Percentiles rank a stretch among this genome's conserved stretches.
These are phyloP conservation scores for cucumber (Cucumis sativus) DNA, from an alignment of 306 rosid species.

Conservation along the genomic window DNA sequence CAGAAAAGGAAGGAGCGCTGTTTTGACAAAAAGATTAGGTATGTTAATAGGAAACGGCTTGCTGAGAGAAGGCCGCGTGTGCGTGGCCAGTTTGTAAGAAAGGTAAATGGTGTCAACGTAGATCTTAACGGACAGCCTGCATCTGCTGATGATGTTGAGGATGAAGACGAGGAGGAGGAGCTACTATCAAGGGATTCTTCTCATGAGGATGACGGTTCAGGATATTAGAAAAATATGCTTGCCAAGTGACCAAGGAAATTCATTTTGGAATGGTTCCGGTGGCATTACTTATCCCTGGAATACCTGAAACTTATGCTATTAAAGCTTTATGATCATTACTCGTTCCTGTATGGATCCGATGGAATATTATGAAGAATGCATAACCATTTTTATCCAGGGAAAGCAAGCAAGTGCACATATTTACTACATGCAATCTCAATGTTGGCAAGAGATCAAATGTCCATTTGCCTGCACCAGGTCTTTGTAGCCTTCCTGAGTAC, in stretches of 20 bases:
- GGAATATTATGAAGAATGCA: conserved; percentile 1
- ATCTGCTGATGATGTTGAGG: conserved; percentile 48
- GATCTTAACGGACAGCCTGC: conserved; percentile 87
- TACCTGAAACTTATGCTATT: not conserved
- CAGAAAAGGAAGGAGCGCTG: conserved; percentile 95
- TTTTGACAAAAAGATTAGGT: conserved; percentile 91
- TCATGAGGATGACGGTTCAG: conserved; percentile 8
- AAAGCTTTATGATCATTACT: not conserved
- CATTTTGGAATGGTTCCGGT: not conserved
- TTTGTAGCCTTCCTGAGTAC: not conserved
- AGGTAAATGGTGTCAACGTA: conserved; percentile 54
- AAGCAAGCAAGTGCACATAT: not conserved
- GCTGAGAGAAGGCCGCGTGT: conserved; percentile 92
- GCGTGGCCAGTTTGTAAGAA: conserved; percentile 89
- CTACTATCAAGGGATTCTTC: conserved; percentile 11
- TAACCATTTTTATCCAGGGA: not conserved
- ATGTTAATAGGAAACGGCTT: conserved; percentile 67
- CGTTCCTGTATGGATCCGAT: not conserved
- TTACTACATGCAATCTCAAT: not conserved
- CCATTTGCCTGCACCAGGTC: conserved; percentile 5
- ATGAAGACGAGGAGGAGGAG: conserved; percentile 37
- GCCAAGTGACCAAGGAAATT: not conserved
- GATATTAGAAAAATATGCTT: not conserved
- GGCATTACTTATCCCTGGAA: not conserved
- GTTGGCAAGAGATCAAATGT: not conserved